phyloP scores from a whole-genome alignment of 345 rosid species.

The Euclidium syriacum region DNA sequence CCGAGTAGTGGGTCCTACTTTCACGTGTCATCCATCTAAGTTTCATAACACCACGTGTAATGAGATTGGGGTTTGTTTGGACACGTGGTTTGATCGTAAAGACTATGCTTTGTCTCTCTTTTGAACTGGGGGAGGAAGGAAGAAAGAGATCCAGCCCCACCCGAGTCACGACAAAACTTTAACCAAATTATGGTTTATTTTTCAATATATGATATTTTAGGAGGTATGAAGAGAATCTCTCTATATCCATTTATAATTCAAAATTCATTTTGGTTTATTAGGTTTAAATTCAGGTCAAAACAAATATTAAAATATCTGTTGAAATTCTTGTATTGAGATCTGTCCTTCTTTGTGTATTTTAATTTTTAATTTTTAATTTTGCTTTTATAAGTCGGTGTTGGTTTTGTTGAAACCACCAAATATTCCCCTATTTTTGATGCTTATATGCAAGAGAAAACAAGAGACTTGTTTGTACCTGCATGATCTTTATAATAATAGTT shows the following conservation, averaged over 20 bases:
- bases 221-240: not conserved
- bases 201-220: not conserved
- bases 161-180: slow-evolving; percentile 16
- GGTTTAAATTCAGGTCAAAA: not conserved
- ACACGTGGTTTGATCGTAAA: slow-evolving; percentile 20
- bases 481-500: not conserved
- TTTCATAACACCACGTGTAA: not conserved
- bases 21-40: slow-evolving; percentile 17
- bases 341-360: not conserved
- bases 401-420: not conserved
- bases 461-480: slow-evolving; percentile 4
- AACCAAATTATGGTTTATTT: not conserved
- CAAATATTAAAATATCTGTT: not conserved
- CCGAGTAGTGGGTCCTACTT: not conserved
- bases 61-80: not conserved
- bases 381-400: not conserved
- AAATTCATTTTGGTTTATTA: not conserved
- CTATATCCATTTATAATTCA: not conserved
- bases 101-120: slow-evolving; percentile 4
- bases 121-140: slow-evolving; percentile 2
- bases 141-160: not conserved
- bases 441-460: not conserved
- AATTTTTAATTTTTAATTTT: not conserved
- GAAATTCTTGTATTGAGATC: not conserved
- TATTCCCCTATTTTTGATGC: slow-evolving; percentile 2